Evolutionary conservation across 1,284 basidiomycete genomes (phyloP).

Genomic region (Pholiota adiposa): DNA sequence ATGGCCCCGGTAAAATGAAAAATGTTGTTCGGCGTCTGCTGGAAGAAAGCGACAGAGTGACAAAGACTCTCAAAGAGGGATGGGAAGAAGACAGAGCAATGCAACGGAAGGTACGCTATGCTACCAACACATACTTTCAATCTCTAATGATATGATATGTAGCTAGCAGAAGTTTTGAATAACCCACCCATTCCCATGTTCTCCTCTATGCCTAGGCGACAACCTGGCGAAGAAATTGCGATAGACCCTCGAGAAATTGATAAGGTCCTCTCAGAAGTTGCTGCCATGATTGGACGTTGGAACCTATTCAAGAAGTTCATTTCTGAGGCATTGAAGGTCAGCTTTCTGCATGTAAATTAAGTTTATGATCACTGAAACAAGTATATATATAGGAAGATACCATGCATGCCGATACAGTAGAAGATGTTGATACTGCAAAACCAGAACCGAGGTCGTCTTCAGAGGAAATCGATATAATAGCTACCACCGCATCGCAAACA

Average conservation of each 20-base stretch:
- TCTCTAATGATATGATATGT: conserved; percentile 11
- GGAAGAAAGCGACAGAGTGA: conserved; percentile 86
- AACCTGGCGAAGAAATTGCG: conserved; percentile 55
- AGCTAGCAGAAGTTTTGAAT: conserved; percentile 55
- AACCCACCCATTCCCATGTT: conserved; percentile 45
- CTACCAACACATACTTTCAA: background rate
- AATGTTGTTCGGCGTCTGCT: conserved; percentile 80
- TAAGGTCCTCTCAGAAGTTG: conserved; percentile 83
- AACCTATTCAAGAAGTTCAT: conserved; percentile 90
- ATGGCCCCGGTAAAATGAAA: conserved; percentile 86
- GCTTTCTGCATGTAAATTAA: background rate
- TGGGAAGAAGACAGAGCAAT: conserved; percentile 91
- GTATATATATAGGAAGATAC: conserved; percentile 11
- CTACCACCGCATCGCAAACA: conserved; percentile 58
- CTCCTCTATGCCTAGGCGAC: conserved; percentile 42
- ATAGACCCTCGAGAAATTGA: conserved; percentile 92
- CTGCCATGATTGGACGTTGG: conserved; percentile 92
- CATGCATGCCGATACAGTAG: conserved; percentile 5
- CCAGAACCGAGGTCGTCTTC: background rate
- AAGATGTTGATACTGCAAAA: conserved; percentile 20
- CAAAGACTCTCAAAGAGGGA: conserved; percentile 74
- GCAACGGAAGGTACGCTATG: conserved; percentile 63
- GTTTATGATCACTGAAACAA: background rate
- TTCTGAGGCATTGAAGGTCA: conserved; percentile 67
- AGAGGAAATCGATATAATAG: conserved; percentile 32